These are phyloP conservation scores for Martensiomyces pterosporus DNA, from an alignment of 192 early-diverging fungal species.

Conservation along the genomic window DNA sequence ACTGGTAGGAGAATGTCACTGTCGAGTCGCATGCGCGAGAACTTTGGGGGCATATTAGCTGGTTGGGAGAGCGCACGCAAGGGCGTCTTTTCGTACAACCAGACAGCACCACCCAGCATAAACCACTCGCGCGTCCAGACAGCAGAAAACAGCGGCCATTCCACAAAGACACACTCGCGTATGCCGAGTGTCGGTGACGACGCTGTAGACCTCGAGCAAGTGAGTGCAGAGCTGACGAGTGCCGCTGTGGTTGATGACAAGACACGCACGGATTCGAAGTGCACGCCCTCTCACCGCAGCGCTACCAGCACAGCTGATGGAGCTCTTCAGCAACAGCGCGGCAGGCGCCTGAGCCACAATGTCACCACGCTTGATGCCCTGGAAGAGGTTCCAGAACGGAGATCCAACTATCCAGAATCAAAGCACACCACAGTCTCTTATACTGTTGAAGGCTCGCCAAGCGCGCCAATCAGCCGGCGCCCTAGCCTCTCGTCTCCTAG, in stretches of 20 bases:
- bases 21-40: constrained; percentile 49
- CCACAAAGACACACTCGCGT: constrained; percentile 45
- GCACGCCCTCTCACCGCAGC: neutral
- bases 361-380: constrained; percentile 16
- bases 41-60: constrained; percentile 35
- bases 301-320: neutral
- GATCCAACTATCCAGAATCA: constrained; percentile 7
- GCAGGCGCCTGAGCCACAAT: neutral
- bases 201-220: neutral
- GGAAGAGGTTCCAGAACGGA: constrained; percentile 21
- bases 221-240: neutral
- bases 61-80: constrained; percentile 28
- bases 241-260: constrained; percentile 7
- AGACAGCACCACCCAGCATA: constrained; percentile 36
- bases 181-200: constrained; percentile 24
- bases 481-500: neutral
- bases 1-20: constrained; percentile 22
- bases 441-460: constrained; percentile 11
- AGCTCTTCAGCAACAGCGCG: neutral
- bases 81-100: constrained; percentile 17
- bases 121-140: constrained; percentile 33
- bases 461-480: neutral
- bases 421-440: neutral
- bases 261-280: too few relatives aligned
- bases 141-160: constrained; percentile 38